Base-by-base conservation (phyloP, 2,329 filamentous ascomycete genomes). In the Paecilomyces dactylethromorphus region DNA sequence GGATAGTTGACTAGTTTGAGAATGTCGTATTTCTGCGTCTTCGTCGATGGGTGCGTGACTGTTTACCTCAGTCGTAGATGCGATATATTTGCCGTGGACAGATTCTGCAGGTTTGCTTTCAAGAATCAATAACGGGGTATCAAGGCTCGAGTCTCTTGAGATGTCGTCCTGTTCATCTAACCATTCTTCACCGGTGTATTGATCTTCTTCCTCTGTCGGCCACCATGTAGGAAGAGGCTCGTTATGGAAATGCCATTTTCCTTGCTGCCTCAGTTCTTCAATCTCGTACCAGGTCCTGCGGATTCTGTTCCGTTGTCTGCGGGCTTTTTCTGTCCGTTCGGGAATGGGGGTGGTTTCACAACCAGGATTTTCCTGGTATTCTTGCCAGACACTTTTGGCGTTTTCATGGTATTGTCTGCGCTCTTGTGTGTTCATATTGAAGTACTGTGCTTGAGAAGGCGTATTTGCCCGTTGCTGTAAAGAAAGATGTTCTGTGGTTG, bases 191-290 rank as follows among this genome's bases (percentile, higher is more conserved):
- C n/a, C 22, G 45, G 18, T n/a, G 24, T 56, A 55, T 10, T 11
- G 55, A 15, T 59, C 56, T 56, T 60, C 60, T 51, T 59, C 45
- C 21, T 61, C 61, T 22, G 62, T 62, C 3, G 63, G 56, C 64
- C 64, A 71, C 13, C 69, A 66, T 3, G 68, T 66, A 3, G 71
- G 70, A 12, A 72, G 67, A 33, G 66, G 56, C 1, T 64, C 68
- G 15, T 71, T 61, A n/a, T 67, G 58, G 13, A 70, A 63, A 5
- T 49, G 31, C 45, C 26, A 32, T n/a, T 18, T 32, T 13, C 18
- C 15, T n/a, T 55, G 24, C 12, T 8, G 15, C 24, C 13, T 15
- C 7, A 22, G 11, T 13, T 12, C 11, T 33, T 22, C 24, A 6
- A 12, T 33, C 32, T 55, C 7, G n/a, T 45, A 15, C 39, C 39